A percentile compares a stretch with the other conserved stretches of the same genome.
These are phyloP conservation scores for Boletales sp. DNA, from an alignment of 768 basidiomycete genomes.

Conservation along the genomic window DNA sequence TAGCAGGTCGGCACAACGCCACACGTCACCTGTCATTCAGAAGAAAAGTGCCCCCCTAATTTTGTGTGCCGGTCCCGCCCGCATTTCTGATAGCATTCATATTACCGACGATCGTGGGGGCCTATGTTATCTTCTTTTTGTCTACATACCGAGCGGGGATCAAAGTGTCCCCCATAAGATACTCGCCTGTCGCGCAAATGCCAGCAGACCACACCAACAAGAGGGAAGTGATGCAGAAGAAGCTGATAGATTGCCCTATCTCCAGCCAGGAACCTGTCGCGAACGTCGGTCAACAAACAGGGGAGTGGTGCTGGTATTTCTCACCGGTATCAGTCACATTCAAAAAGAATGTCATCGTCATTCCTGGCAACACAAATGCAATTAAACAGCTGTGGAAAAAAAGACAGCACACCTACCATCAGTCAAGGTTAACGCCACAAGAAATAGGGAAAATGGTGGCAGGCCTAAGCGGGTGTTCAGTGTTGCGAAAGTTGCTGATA, in stretches of 20 bases:
- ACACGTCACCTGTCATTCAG: conserved; percentile 1
- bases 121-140: conserved; percentile 21
- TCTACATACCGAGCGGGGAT: conserved; percentile 14
- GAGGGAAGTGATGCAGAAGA: conserved; percentile 81
- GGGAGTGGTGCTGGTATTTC: conserved; percentile 8
- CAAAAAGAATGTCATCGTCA: conserved; percentile 83
- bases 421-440: conserved; percentile 64
- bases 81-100: conserved; percentile 1
- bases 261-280: conserved; percentile 77
- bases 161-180: conserved; percentile 49
- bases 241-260: conserved; percentile 84
- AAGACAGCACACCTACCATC: conserved; percentile 6
- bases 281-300: conserved; percentile 3
- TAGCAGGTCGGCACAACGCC: not conserved
- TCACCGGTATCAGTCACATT: conserved; percentile 75
- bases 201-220: conserved; percentile 77
- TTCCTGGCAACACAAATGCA: conserved; percentile 41
- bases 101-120: conserved; percentile 21
- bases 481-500: conserved; percentile 64
- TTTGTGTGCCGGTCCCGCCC: conserved; percentile 1
- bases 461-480: conserved; percentile 65
- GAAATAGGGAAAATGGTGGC: conserved; percentile 77
- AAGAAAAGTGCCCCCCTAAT: not conserved
- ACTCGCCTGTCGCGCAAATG: conserved; percentile 69
- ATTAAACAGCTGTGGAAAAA: not conserved